Conservation (phyloP, 495 filamentous ascomycete genomes). For the Talaromyces wortmannii region DNA sequence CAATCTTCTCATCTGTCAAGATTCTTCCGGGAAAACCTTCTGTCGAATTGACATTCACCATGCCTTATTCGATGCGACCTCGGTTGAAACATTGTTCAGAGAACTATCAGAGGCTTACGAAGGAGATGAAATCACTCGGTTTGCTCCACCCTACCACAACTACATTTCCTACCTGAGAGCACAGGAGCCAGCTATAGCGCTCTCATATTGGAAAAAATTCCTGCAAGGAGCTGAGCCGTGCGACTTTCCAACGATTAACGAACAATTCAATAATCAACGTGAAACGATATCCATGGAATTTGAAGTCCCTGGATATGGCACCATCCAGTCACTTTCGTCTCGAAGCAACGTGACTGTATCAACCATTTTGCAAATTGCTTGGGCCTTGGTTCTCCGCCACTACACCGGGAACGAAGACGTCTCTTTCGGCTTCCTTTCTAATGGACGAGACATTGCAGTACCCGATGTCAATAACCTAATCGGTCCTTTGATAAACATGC, state of each 20-base stretch:
- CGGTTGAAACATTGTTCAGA: slow-evolving; percentile 8
- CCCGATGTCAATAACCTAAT: slow-evolving; percentile 17
- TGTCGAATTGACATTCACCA: slow-evolving; percentile 37
- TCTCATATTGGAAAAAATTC: slow-evolving; percentile 29
- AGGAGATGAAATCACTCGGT: background rate
- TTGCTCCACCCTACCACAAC: slow-evolving; percentile 12
- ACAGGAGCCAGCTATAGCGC: slow-evolving; percentile 14
- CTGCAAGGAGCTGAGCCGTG: slow-evolving; percentile 25
- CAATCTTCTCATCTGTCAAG: slow-evolving; percentile 22
- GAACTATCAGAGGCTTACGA: slow-evolving; percentile 10
- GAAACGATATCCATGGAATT: background rate
- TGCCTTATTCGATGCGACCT: slow-evolving; percentile 23
- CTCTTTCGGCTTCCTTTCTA: slow-evolving; percentile 33
- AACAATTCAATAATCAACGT: background rate
- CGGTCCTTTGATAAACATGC: slow-evolving; percentile 31
- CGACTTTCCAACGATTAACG: slow-evolving; percentile 22
- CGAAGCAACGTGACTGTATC: slow-evolving; percentile 9
- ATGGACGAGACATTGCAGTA: slow-evolving; percentile 22
- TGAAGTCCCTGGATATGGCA: background rate
- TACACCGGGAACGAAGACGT: slow-evolving; percentile 35
- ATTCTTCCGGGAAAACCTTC: slow-evolving; percentile 11
- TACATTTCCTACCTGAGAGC: slow-evolving; percentile 32
- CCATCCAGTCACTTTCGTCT: background rate
- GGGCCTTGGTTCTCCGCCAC: slow-evolving; percentile 30
- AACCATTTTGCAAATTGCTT: slow-evolving; percentile 29